phyloP scores from a whole-genome alignment of 768 basidiomycete genomes.

The Amanita pseudoporphyria region DNA sequence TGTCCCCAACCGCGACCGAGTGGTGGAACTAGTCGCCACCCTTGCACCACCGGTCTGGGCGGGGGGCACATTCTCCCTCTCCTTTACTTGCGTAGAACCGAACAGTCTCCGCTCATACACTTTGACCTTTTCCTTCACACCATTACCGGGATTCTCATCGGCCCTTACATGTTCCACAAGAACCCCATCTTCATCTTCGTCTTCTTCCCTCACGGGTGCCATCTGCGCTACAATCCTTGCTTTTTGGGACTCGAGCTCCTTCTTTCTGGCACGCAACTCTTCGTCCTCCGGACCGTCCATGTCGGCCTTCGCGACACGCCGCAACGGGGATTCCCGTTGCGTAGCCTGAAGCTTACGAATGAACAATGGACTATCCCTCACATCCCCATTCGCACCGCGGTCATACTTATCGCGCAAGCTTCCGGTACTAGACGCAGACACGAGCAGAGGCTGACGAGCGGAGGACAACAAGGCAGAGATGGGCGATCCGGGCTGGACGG shows the following conservation, averaged over 20 bases:
- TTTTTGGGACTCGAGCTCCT: constrained; percentile 86
- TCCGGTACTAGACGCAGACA: constrained; percentile 32
- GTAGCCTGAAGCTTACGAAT: constrained; percentile 13
- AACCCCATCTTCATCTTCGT: constrained; percentile 24
- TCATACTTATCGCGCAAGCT: constrained; percentile 1
- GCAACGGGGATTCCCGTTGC: constrained; percentile 29
- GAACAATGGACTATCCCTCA: constrained; percentile 21
- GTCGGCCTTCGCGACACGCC: constrained; percentile 10
- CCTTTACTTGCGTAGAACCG: neutral
- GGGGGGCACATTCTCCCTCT: constrained; percentile 24
- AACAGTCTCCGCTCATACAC: constrained; percentile 8
- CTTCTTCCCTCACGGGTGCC: constrained; percentile 53
- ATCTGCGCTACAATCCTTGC: constrained; percentile 92
- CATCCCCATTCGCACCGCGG: constrained; percentile 9
- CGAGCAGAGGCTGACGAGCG: constrained; percentile 79
- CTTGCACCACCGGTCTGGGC: neutral
- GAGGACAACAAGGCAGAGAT: constrained; percentile 87
- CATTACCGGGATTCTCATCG: constrained; percentile 17
- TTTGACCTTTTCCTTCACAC: constrained; percentile 14
- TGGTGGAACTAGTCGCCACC: neutral
- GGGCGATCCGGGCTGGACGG: constrained; percentile 90
- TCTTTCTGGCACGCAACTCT: constrained; percentile 34
- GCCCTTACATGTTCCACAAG: constrained; percentile 21
- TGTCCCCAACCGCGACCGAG: neutral
- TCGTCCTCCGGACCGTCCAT: constrained; percentile 26